phyloP scores from a whole-genome alignment of 1,139 yeast genomes.

The Pichia sp. region DNA sequence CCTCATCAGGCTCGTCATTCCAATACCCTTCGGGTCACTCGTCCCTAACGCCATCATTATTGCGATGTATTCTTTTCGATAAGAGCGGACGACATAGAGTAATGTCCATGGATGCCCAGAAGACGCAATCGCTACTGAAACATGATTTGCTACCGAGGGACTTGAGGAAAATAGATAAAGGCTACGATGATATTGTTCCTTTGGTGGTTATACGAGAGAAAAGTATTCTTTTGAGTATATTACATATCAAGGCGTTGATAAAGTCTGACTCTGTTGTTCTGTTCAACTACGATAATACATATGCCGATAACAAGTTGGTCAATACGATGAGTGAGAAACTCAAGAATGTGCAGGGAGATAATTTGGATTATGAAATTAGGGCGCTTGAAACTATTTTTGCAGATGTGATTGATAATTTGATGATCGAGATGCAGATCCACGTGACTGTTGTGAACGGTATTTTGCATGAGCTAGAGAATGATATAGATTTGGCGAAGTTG shows the following conservation, averaged over 20 bases:
- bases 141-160: constrained; percentile 81
- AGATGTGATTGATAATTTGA: constrained; percentile 76
- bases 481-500: constrained; percentile 77
- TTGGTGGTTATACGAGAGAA: constrained; percentile 73
- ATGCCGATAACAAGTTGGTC: constrained; percentile 66
- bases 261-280: constrained; percentile 76
- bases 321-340: constrained; percentile 82
- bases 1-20: constrained; percentile 9
- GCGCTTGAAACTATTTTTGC: constrained; percentile 87
- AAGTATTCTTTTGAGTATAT: constrained; percentile 72
- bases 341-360: constrained; percentile 31
- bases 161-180: constrained; percentile 80
- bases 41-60: constrained; percentile 16
- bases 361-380: constrained; percentile 67
- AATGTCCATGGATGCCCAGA: constrained; percentile 73
- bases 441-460: constrained; percentile 70
- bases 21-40: constrained; percentile 9
- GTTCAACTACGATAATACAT: constrained; percentile 64
- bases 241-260: constrained; percentile 83
- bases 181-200: constrained; percentile 85
- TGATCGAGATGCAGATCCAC: constrained; percentile 79
- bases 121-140: constrained; percentile 67
- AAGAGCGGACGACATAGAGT: constrained; percentile 64
- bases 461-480: constrained; percentile 75
- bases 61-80: constrained; percentile 75